Evolutionary conservation across 1,284 basidiomycete genomes (phyloP), one percentile per base, ranked within the genome.

Genomic region (Entoloma clypeatum): DNA sequence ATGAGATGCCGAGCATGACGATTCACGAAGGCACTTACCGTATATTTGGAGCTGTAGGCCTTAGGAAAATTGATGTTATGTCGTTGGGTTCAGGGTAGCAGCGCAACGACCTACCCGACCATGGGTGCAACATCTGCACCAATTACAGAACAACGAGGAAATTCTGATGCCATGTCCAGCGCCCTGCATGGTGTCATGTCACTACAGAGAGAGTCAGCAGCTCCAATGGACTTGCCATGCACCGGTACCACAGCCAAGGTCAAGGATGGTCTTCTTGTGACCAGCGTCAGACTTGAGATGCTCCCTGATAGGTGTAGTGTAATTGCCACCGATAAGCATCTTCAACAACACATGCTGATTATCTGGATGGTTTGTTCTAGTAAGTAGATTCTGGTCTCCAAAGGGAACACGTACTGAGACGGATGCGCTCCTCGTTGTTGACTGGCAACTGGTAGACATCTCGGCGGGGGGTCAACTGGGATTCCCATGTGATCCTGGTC

Each of bases 371-470:
- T 13, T 7, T 21, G 6, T 18, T 31, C 14, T 39, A 39, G 22
- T 39, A 5, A 39, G 29, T 13, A 39, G 28, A 39, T 39, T 27
- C 14, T 39, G 38, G 28, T 39, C 32, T n/a, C 32, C 38, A 31
- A 8, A 39, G 27, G 22, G 26, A 4, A n/a, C 3, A 31, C 24
- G 24, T 31, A 43, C 41, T 43, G 3, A 43, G 24, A 26, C 41
- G 41, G 4, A 35, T 35, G n/a, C 36, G 8, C 37, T 43, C 41
- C 21, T 43, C 41, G n/a, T 43, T 43, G 23, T 43, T 43, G 7
- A 43, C 41, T 16, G 41, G 41, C 21, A 43, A 23, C 22, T 43
- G 41, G 23, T 43, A 43, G 8, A 43, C 41, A 18, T 43, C 41
- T 28, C 37, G 34, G n/a, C 41, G 41, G 24, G 22, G 19, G 13